Conservation (phyloP, 768 basidiomycete species). For the Suillus ampliporus region DNA sequence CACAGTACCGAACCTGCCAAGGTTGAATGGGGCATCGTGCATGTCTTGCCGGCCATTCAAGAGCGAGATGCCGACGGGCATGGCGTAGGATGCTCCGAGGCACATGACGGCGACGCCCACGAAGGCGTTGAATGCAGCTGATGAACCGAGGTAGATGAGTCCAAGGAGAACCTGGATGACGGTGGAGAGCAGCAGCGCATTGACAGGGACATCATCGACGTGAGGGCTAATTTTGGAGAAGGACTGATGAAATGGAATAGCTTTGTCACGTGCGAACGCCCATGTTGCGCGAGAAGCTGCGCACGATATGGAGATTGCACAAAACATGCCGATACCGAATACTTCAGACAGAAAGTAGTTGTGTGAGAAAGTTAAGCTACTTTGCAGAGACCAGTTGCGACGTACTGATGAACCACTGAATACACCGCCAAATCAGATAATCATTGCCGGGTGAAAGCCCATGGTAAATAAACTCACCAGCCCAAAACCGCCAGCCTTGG, state of each 20-base stretch:
- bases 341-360: conserved; percentile 39
- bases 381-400: conserved; percentile 8
- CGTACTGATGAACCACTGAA: conserved; percentile 51
- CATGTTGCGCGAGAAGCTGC: conserved; percentile 74
- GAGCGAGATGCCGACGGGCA: conserved; percentile 64
- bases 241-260: conserved; percentile 56
- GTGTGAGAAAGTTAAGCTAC: neutral
- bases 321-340: conserved; percentile 63
- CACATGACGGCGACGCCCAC: conserved; percentile 71
- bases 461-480: conserved; percentile 44
- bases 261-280: conserved; percentile 73
- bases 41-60: conserved; percentile 49
- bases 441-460: conserved; percentile 3
- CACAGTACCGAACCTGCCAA: conserved; percentile 50
- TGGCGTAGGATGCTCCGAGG: conserved; percentile 63
- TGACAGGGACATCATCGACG: conserved; percentile 56
- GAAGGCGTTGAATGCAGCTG: conserved; percentile 71
- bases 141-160: conserved; percentile 65
- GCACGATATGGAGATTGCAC: conserved; percentile 68
- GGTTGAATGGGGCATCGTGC: conserved; percentile 53
- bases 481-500: conserved; percentile 64
- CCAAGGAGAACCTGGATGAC: conserved; percentile 63
- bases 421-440: conserved; percentile 9
- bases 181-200: conserved; percentile 66
- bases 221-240: conserved; percentile 53